Evolutionary conservation across 805 yeast species (phyloP).

Genomic region (Starmerella sp.): DNA sequence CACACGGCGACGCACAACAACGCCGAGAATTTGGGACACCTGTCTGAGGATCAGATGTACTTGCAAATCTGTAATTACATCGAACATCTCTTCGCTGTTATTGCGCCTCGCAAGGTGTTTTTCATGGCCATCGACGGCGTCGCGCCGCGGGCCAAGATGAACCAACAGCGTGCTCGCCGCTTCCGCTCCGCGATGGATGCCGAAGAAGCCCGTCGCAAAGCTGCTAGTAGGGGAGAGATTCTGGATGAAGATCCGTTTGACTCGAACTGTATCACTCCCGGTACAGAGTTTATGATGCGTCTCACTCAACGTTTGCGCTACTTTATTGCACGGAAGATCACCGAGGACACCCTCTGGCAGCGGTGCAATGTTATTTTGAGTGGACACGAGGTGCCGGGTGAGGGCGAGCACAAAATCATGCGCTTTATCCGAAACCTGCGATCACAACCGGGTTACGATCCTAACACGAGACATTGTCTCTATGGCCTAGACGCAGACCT

Average conservation of each 20-base stretch:
- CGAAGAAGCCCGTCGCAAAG: conserved; percentile 32
- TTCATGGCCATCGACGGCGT: conserved; percentile 98
- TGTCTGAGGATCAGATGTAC: conserved; percentile 85
- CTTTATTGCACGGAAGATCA: conserved; percentile 82
- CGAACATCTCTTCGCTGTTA: conserved; percentile 80
- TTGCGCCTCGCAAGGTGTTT: conserved; percentile 76
- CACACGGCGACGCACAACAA: conserved; percentile 86
- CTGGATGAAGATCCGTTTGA: conserved; percentile 86
- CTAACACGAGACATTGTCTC: conserved; percentile 90
- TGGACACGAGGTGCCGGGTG: conserved; percentile 97
- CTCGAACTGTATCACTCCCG: conserved; percentile 93
- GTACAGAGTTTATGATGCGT: conserved; percentile 93
- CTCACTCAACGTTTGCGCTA: conserved; percentile 72
- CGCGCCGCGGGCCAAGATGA: conserved; percentile 97
- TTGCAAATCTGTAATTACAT: conserved; percentile 88
- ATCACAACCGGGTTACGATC: conserved; percentile 74
- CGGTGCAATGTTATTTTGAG: conserved; percentile 76
- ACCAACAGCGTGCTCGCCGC: conserved; percentile 89
- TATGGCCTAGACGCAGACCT: conserved; percentile 97
- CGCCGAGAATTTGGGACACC: conserved; percentile 47
- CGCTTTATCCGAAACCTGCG: conserved; percentile 83
- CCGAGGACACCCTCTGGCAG: conserved; percentile 88
- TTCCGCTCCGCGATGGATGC: conserved; percentile 90
- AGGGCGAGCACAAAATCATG: conserved; percentile 98
- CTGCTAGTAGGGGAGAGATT: conserved; percentile 49